Evolutionary conservation across 2,329 filamentous ascomycete genomes (phyloP).

Genomic region (Sarocladiaceae sp.): DNA sequence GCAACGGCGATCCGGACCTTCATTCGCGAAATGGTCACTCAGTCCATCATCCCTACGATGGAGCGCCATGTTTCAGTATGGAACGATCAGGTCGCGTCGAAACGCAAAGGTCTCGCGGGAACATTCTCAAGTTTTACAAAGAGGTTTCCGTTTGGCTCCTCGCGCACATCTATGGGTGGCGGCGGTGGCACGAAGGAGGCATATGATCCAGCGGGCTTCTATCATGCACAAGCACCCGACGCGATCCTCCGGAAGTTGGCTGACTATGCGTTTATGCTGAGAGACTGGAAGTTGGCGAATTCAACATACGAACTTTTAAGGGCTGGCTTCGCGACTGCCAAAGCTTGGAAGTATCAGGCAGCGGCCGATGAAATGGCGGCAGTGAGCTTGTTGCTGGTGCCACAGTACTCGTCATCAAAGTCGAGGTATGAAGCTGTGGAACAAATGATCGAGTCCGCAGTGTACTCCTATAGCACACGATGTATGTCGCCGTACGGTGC

Average conservation of each 20-base stretch:
- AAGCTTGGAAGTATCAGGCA: constrained; percentile 94
- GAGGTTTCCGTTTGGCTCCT: constrained; percentile 78
- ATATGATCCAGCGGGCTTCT: constrained; percentile 79
- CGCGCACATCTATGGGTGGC: constrained; percentile 55
- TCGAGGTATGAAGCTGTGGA: constrained; percentile 77
- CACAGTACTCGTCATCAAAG: constrained; percentile 68
- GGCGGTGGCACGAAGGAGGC: constrained; percentile 54
- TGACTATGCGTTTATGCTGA: constrained; percentile 94
- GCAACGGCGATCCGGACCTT: constrained; percentile 83
- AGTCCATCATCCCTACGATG: constrained; percentile 95
- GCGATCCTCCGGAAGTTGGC: constrained; percentile 89
- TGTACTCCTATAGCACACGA: constrained; percentile 87
- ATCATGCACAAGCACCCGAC: constrained; percentile 78
- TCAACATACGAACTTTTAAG: constrained; percentile 89
- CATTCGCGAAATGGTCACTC: constrained; percentile 89
- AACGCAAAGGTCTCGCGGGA: constrained; percentile 81
- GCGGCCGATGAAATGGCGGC: constrained; percentile 95
- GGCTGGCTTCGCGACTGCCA: constrained; percentile 88
- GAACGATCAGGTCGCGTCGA: constrained; percentile 96
- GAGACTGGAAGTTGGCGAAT: constrained; percentile 90
- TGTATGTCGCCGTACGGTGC: constrained; percentile 78
- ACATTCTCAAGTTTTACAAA: constrained; percentile 94
- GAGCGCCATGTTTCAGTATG: constrained; percentile 85
- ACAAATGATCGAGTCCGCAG: constrained; percentile 82
- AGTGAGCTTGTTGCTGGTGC: constrained; percentile 74